Evolutionary conservation across 208 protist species (phyloP), one percentile per base, ranked within the genome.

Genomic region (Naegleria lovaniensis): DNA sequence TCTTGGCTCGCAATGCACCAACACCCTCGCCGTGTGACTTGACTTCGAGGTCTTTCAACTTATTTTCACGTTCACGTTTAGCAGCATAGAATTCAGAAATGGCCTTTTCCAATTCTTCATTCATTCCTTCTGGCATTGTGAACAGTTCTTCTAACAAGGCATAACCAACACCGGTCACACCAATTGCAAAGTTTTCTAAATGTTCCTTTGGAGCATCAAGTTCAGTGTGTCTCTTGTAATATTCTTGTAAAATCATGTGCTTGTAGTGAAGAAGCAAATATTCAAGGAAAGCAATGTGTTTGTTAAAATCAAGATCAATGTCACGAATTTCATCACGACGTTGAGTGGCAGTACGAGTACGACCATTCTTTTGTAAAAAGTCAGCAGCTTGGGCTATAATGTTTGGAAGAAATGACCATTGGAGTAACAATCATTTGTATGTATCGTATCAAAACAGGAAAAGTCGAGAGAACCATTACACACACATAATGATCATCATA

Each of bases 231-330:
- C 92, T 91, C 19, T 93, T 92, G 48, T 90, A 93, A 48, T 93
- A 93, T 52, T 91, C 91, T 55, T 90, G 83, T 11, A 93, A 38
- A 59, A 93, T 93, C 92, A 93, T 94, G 7, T 83, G 76, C 51
- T 93, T 93, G 58, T 93, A 93, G 48, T 93, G 92, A 0, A 93
- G 33, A 6, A 93, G 86, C 25, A 93, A 59, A 88, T 93, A 93
- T 91, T 93, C 92, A 59, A 93, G 92, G 83, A 93, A 94, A 51
- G 89, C 92, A 59, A 93, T 93, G 43, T 83, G 90, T 16, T 92
- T 92, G 58, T 93, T 93, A 38, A 86, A 36, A 51, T 93, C 92
- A 19, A 93, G 52, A 87, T 93, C 92, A 40, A 93, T 92, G 76
- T 93, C 92, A 39, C 75, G n/a, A 40, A 92, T 67, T 90, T 93